Evolutionary conservation across 768 basidiomycete genomes (phyloP).

Genomic region (Boletus pseudopeckii): DNA sequence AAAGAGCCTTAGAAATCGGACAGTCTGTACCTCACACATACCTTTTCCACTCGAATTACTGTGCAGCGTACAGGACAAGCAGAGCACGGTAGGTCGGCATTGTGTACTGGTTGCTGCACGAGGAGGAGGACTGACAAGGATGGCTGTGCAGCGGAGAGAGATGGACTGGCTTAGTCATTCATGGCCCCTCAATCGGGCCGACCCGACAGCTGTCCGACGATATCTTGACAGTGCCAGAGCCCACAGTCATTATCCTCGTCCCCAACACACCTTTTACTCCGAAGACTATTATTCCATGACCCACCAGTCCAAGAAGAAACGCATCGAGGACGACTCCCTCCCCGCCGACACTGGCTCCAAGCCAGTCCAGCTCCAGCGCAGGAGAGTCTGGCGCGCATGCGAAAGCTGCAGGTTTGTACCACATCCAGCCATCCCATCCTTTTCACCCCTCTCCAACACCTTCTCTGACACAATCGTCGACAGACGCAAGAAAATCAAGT

Average conservation of each 20-base stretch:
- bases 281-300: slow-evolving; percentile 48
- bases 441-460: slow-evolving; percentile 16
- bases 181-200: slow-evolving; percentile 31
- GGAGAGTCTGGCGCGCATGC: slow-evolving; percentile 85
- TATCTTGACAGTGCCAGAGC: slow-evolving; percentile 28
- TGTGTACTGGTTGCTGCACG: slow-evolving; percentile 17
- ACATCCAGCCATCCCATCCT: background rate
- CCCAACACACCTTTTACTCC: slow-evolving; percentile 28
- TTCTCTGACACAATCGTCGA: slow-evolving; percentile 15
- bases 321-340: slow-evolving; percentile 51
- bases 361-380: slow-evolving; percentile 73
- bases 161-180: slow-evolving; percentile 36
- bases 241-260: slow-evolving; percentile 22
- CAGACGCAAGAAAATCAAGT: slow-evolving; percentile 92
- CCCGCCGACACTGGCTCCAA: slow-evolving; percentile 58
- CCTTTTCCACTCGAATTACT: slow-evolving; percentile 12
- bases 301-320: slow-evolving; percentile 75
- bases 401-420: slow-evolving; percentile 76
- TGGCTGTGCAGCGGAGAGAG: slow-evolving; percentile 21
- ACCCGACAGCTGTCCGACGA: slow-evolving; percentile 34
- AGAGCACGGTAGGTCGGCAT: slow-evolving; percentile 18
- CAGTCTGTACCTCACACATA: slow-evolving; percentile 22
- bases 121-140: slow-evolving; percentile 18
- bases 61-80: slow-evolving; percentile 1
- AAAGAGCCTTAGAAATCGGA: slow-evolving; percentile 12